phyloP scores from a whole-genome alignment of 495 filamentous ascomycete species.

The Podospora sp. region DNA sequence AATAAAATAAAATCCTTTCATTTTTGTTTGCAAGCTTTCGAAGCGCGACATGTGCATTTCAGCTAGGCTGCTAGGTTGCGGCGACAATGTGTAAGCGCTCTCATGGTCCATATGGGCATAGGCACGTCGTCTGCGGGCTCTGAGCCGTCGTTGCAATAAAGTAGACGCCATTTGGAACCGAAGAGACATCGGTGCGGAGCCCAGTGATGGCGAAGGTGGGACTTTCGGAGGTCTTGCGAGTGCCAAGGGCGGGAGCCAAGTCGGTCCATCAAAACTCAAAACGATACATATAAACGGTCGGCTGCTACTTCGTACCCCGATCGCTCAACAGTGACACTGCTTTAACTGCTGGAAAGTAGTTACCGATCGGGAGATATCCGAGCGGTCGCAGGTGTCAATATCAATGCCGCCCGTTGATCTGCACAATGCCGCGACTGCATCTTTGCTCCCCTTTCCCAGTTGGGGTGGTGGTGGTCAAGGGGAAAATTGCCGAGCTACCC shows the following conservation, averaged over 20 bases:
- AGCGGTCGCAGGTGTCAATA: not conserved
- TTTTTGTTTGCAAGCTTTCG: too few species aligned
- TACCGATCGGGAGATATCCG: not conserved
- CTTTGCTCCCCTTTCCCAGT: too few species aligned
- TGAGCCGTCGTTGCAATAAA: too few species aligned
- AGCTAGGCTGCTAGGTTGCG: too few species aligned
- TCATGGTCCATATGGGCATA: too few species aligned
- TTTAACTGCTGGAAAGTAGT: not conserved
- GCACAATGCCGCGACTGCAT: not conserved
- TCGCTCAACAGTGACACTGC: too few species aligned
- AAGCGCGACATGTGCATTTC: too few species aligned
- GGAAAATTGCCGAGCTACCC: not conserved
- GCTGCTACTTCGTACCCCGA: too few species aligned
- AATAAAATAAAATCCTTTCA: too few species aligned
- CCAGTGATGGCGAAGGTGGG: not conserved
- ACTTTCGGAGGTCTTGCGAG: not conserved
- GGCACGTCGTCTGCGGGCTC: too few species aligned
- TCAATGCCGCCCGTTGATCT: not conserved
- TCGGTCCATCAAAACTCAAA: not conserved
- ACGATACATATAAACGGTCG: not conserved
- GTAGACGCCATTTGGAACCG: too few species aligned
- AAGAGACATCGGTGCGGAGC: not conserved
- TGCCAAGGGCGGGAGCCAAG: not conserved
- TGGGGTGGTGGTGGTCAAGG: not conserved
- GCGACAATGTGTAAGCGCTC: too few species aligned